These are phyloP conservation scores for Acer negundo DNA, from an alignment of 345 rosid genomes.

Conservation along the genomic window DNA sequence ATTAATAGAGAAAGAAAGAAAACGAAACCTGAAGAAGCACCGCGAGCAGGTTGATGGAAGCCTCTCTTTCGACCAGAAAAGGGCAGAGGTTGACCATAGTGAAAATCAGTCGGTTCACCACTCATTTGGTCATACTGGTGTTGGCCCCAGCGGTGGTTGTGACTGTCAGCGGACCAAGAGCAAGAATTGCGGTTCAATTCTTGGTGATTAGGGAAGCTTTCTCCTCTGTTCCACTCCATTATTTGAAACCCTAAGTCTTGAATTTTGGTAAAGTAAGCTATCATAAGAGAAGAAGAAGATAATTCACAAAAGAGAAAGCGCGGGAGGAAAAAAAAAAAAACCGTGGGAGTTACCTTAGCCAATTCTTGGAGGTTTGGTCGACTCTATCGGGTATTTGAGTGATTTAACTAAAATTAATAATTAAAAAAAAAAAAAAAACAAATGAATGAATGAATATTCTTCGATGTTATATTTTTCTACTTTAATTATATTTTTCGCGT, in stretches of 20 bases:
- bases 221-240: constrained; percentile 39
- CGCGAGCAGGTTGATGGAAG: constrained; percentile 31
- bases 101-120: constrained; percentile 33
- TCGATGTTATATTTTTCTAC: too few species aligned
- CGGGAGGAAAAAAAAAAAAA: not conserved
- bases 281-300: too few species aligned
- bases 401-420: too few species aligned
- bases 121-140: constrained; percentile 35
- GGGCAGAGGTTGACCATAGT: constrained; percentile 25
- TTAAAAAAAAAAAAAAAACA: too few species aligned
- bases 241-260: not conserved
- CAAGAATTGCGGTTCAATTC: constrained; percentile 26
- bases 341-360: not conserved
- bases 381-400: too few species aligned
- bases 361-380: not conserved
- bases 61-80: constrained; percentile 52
- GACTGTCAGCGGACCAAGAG: constrained; percentile 25
- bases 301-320: not conserved
- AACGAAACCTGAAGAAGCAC: constrained; percentile 32
- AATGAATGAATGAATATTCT: too few species aligned
- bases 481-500: too few species aligned
- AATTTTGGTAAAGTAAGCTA: not conserved
- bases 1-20: not conserved
- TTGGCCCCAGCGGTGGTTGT: constrained; percentile 23
- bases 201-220: constrained; percentile 30